Conservation (phyloP, 352 stramenopile genomes). For the Pythium guiyangense region DNA sequence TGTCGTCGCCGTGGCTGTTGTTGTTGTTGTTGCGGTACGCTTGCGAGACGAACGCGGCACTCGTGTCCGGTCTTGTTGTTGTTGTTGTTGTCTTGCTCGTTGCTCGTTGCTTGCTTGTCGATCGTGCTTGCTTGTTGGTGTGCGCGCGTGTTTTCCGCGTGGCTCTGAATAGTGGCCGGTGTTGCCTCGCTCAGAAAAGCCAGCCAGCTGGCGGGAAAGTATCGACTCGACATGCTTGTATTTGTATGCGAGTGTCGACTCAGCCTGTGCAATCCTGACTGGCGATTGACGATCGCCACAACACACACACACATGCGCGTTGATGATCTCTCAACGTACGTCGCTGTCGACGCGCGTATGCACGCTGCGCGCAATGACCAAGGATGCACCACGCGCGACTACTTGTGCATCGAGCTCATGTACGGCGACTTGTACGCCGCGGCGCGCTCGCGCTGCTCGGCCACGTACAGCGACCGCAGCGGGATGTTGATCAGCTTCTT, state of each 20-base stretch:
- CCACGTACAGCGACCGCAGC: constrained; percentile 35
- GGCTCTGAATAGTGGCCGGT: no score
- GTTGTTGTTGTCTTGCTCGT: neutral
- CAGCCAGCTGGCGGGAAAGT: no score
- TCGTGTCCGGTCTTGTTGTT: neutral
- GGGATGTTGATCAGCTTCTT: constrained; percentile 74
- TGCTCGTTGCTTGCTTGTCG: no score
- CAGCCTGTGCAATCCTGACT: neutral
- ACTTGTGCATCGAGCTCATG: constrained; percentile 77
- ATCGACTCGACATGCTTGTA: neutral
- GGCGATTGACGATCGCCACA: neutral
- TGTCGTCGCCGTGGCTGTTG: no score
- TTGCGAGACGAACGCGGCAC: no score
- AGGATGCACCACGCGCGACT: constrained; percentile 5
- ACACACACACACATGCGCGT: no score
- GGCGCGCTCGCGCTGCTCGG: constrained; percentile 36
- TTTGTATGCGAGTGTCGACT: neutral
- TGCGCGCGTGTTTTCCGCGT: neutral
- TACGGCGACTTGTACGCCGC: constrained; percentile 67
- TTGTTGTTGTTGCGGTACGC: no score
- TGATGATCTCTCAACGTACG: no score
- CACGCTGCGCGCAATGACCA: neutral
- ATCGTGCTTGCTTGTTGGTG: neutral
- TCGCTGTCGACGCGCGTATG: neutral
- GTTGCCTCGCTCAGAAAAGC: no score